These are phyloP conservation scores for Penium margaritaceum DNA, from an alignment of 139 green algal genomes.

Conservation along the genomic window DNA sequence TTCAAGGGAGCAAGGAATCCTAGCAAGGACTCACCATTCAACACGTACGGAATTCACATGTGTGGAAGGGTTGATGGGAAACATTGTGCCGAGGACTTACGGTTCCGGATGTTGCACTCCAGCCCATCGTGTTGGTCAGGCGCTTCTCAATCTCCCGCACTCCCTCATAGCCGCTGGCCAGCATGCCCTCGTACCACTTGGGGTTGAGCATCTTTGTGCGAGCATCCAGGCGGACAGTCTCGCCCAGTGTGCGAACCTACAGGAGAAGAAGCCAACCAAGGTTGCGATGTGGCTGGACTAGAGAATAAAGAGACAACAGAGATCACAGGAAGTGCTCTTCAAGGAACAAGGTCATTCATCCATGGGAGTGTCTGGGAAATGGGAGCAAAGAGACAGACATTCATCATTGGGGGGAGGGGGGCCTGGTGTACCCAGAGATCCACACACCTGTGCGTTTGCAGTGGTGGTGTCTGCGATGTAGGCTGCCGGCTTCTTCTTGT, in stretches of 20 bases:
- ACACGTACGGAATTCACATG: too few species aligned
- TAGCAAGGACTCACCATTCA: too few species aligned
- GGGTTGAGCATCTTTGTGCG: conserved; percentile 99
- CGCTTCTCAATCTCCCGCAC: conserved; percentile 99
- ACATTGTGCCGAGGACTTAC: too few species aligned
- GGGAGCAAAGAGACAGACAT: too few species aligned
- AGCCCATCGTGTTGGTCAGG: conserved; percentile 98
- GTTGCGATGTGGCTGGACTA: too few species aligned
- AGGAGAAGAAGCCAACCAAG: too few species aligned
- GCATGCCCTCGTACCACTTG: conserved; percentile 99
- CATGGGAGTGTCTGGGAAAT: too few species aligned
- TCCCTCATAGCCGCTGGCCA: conserved; percentile 88
- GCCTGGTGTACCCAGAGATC: too few species aligned
- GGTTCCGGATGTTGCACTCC: conserved; percentile 72
- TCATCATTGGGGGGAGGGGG: too few species aligned
- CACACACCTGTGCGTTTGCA: conserved; percentile 78
- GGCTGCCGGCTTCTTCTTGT: conserved; percentile 75
- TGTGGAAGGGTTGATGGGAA: too few species aligned
- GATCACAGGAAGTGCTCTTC: background rate
- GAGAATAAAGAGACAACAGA: too few species aligned
- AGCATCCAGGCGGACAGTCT: conserved; percentile 92
- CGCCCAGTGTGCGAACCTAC: conserved; percentile 76
- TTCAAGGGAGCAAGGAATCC: too few species aligned
- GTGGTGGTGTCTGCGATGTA: conserved; percentile 99
- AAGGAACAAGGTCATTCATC: background rate